Conservation (phyloP, 495 filamentous ascomycete species). For the Daldinia vernicosa region DNA sequence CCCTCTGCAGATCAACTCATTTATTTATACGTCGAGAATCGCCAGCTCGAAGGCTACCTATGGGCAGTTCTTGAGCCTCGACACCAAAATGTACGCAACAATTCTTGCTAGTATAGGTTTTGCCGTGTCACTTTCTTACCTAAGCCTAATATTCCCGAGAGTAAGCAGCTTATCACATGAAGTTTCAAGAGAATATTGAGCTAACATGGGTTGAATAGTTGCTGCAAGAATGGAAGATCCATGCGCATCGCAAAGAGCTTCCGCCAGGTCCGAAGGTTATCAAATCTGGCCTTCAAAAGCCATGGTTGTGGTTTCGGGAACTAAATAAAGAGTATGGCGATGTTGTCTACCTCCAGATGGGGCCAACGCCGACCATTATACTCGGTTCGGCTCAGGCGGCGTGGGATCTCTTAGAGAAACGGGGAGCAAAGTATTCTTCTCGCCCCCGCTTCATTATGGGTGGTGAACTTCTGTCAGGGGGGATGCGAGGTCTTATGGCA, state of each 20-base stretch:
- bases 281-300: conserved; percentile 52
- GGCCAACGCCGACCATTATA: conserved; percentile 68
- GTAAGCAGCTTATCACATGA: conserved; percentile 25
- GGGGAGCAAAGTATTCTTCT: conserved; percentile 61
- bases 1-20: conserved; percentile 6
- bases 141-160: conserved; percentile 40
- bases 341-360: conserved; percentile 71
- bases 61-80: neutral
- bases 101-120: conserved; percentile 37
- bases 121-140: conserved; percentile 37
- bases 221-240: conserved; percentile 45
- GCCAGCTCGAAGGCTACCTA: neutral
- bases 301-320: conserved; percentile 69
- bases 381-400: conserved; percentile 70
- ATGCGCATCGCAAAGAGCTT: conserved; percentile 46
- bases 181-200: neutral
- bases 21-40: neutral
- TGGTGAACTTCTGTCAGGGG: conserved; percentile 60
- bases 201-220: conserved; percentile 29
- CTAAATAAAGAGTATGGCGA: conserved; percentile 64
- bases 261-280: conserved; percentile 48
- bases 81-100: conserved; percentile 20
- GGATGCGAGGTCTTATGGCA: conserved; percentile 59
- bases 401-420: conserved; percentile 61
- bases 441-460: conserved; percentile 60